Evolutionary conservation across 495 filamentous ascomycete genomes (phyloP).

Genomic region (Neurospora terricola): DNA sequence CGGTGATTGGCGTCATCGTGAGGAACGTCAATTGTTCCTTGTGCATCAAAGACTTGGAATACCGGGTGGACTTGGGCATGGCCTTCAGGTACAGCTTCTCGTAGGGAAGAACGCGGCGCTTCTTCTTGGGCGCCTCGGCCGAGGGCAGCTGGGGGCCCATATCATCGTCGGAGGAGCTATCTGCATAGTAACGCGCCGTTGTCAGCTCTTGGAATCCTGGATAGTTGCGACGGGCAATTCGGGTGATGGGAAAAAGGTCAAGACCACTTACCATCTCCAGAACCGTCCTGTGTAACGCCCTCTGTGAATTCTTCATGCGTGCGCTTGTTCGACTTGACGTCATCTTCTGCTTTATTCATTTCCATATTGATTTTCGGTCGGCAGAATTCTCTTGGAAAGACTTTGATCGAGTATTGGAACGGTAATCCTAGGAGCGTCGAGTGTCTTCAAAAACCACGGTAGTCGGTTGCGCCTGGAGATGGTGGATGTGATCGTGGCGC

Average conservation of each 20-base stretch:
- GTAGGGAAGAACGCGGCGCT: conserved; percentile 80
- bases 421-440: not conserved
- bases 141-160: conserved; percentile 82
- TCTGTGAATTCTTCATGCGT: conserved; percentile 34
- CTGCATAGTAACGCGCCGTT: conserved; percentile 21
- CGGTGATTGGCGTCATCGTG: conserved; percentile 78
- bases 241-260: not conserved
- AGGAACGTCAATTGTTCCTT: conserved; percentile 84
- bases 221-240: not conserved
- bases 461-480: not conserved
- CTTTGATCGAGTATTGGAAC: not conserved
- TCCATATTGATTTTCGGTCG: conserved; percentile 7
- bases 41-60: conserved; percentile 98
- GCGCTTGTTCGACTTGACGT: conserved; percentile 33
- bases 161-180: conserved; percentile 82
- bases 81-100: conserved; percentile 91
- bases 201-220: conserved; percentile 3
- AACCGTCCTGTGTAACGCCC: conserved; percentile 17
- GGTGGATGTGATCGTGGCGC: not conserved
- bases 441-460: not conserved
- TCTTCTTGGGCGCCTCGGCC: conserved; percentile 71
- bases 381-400: not conserved
- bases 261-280: conserved; percentile 21
- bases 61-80: conserved; percentile 69
- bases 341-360: conserved; percentile 16